These are phyloP conservation scores for Blastobotrys mokoenaii DNA, from an alignment of 805 yeast genomes.

Conservation along the genomic window DNA sequence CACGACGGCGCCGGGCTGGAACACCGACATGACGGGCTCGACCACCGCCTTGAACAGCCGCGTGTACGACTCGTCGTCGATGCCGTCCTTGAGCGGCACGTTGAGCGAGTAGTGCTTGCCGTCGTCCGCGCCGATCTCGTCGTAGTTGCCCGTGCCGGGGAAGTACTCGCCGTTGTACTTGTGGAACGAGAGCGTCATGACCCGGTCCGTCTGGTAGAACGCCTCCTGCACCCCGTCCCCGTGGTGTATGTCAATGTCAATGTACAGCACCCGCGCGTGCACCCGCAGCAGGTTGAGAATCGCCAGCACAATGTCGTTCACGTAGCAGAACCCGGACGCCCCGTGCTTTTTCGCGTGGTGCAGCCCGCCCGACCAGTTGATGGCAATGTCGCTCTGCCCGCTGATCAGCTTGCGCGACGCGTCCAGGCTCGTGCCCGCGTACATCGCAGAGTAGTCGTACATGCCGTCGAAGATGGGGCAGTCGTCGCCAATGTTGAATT, in stretches of 20 bases:
- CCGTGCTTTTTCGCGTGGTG: conserved; percentile 90
- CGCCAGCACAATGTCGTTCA: conserved; percentile 83
- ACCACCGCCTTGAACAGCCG: conserved; percentile 63
- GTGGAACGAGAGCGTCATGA: conserved; percentile 85
- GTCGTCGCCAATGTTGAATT: conserved; percentile 84
- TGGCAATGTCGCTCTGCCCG: conserved; percentile 83
- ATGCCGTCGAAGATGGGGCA: conserved; percentile 94
- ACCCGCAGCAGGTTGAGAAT: conserved; percentile 69
- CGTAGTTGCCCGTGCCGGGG: conserved; percentile 86
- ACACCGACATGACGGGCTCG: conserved; percentile 79
- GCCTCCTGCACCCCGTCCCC: conserved; percentile 97
- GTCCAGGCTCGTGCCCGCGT: conserved; percentile 86
- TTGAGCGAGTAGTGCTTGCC: conserved; percentile 81
- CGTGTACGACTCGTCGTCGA: conserved; percentile 74
- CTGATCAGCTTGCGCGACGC: conserved; percentile 77
- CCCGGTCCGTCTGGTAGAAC: conserved; percentile 83
- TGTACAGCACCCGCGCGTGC: conserved; percentile 79
- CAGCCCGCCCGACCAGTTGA: conserved; percentile 88
- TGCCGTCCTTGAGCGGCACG: conserved; percentile 86
- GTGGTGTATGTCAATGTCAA: conserved; percentile 87
- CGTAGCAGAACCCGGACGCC: conserved; percentile 86
- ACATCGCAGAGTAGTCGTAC: conserved; percentile 78
- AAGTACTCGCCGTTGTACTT: conserved; percentile 83
- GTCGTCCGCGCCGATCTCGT: conserved; percentile 75
- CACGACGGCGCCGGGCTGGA: conserved; percentile 94